Evolutionary conservation across 768 basidiomycete genomes (phyloP).

Genomic region (Suillus variegatus): DNA sequence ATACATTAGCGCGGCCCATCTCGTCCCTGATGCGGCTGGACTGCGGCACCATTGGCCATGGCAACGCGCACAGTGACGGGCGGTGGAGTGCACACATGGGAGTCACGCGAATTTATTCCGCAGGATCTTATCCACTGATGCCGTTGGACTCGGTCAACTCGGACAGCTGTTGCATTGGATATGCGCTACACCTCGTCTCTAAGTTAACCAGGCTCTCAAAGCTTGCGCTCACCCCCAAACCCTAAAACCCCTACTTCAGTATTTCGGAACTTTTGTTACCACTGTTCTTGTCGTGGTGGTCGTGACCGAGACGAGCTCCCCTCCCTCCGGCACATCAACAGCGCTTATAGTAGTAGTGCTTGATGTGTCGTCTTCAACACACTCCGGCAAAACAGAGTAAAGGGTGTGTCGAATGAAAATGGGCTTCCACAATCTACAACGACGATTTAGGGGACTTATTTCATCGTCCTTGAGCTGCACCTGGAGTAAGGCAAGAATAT

Average conservation of each 20-base stretch:
- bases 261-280: not conserved
- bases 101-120: too few species aligned
- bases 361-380: not conserved
- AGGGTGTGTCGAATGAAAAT: not conserved
- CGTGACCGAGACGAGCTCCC: not conserved
- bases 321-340: not conserved
- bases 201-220: not conserved
- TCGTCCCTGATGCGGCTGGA: constrained; percentile 38
- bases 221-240: not conserved
- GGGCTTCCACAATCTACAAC: not conserved
- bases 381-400: not conserved
- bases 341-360: not conserved
- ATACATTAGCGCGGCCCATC: constrained; percentile 21
- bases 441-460: not conserved
- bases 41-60: constrained; percentile 18
- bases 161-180: not conserved
- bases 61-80: too few species aligned
- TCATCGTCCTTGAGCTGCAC: not conserved
- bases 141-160: not conserved
- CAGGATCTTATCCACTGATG: not conserved
- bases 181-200: not conserved
- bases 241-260: not conserved
- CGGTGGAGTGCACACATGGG: too few species aligned
- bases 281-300: not conserved
- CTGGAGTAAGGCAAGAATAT: not conserved